phyloP scores from a whole-genome alignment of 805 yeast genomes.

The Cyberlindnera xishuangbannaensis region DNA sequence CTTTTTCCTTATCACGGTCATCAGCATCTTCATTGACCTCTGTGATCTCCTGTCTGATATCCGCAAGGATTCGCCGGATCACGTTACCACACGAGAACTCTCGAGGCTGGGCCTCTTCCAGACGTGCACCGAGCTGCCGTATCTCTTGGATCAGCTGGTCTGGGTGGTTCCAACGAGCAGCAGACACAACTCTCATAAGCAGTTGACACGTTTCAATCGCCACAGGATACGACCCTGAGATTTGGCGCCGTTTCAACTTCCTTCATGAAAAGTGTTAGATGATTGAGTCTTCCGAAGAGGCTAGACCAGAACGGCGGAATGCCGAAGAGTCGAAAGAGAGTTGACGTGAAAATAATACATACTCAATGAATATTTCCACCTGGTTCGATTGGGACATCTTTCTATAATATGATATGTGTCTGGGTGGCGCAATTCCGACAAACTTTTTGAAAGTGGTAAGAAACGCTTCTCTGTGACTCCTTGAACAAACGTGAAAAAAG shows the following conservation, averaged over 20 bases:
- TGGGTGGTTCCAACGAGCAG: conserved; percentile 79
- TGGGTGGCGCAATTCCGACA: too few relatives aligned
- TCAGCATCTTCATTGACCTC: conserved; percentile 29
- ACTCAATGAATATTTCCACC: conserved; percentile 39
- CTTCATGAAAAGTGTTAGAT: conserved; percentile 10
- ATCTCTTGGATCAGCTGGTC: conserved; percentile 67
- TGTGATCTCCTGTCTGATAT: conserved; percentile 81
- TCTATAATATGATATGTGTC: too few relatives aligned
- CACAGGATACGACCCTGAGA: conserved; percentile 71
- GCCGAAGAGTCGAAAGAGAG: not conserved
- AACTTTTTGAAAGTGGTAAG: not conserved
- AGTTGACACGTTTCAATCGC: conserved; percentile 87
- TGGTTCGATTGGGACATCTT: conserved; percentile 24
- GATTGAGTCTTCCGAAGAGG: too few relatives aligned
- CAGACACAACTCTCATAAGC: conserved; percentile 81
- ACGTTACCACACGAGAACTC: conserved; percentile 89
- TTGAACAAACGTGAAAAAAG: not conserved
- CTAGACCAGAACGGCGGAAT: too few relatives aligned
- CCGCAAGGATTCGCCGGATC: conserved; percentile 79
- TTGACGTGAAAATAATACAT: conserved; percentile 5
- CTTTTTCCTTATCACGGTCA: conserved; percentile 10
- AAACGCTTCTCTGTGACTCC: not conserved
- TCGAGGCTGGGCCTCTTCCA: conserved; percentile 80
- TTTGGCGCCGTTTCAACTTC: conserved; percentile 76
- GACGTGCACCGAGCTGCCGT: conserved; percentile 62